Base-by-base conservation (phyloP, 2,329 filamentous ascomycete species). In the Didymella lethalis region DNA sequence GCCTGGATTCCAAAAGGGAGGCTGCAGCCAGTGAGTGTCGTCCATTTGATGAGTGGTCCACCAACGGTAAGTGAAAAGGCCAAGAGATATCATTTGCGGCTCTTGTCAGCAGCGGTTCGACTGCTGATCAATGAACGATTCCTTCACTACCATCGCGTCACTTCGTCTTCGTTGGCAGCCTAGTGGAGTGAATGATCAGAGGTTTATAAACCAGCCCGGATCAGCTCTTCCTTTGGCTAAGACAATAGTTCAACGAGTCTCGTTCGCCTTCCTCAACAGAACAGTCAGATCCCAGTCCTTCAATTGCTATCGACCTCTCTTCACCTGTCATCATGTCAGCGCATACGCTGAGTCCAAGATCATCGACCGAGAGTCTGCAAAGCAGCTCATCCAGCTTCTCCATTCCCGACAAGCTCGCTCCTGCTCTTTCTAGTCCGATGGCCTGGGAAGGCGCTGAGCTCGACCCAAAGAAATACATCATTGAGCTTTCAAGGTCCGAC, bases 391-490 rank as follows among this genome's bases (percentile, higher is more conserved):
- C 72, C 7, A 46, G 59, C 6, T 50, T 54, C 36, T 71, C 70
- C 4, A 60, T 61, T 38, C 74, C 74, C 11, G 74, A 77, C 47
- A 65, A 64, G 32, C 69, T 76, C 20, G 62, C 69, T 1, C 71
- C 72, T 18, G 59, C 67, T 14, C 60, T 74, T n/a, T 46, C 50
- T 10, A 71, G 74, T 25, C 69, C 69, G 6, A 75, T 74, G 73
- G 71, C 69, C n/a, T 77, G 75, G 75, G 47, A 68, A 59, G 69
- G 69, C 18, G 48, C 57, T 14, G 70, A 72, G 41, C 63, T 77
- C 25, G 49, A 71, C 28, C 63, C 69, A 7, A 20, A 58, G 8
- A 58, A 70, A 7, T 76, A 76, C 48, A 52, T 76, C 25, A 46
- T 70, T 34, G n/a, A 69, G n/a, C 65, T 77, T 6, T 57, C 51